Conservation (phyloP, 805 yeast genomes). For the Candida andamanensis region DNA sequence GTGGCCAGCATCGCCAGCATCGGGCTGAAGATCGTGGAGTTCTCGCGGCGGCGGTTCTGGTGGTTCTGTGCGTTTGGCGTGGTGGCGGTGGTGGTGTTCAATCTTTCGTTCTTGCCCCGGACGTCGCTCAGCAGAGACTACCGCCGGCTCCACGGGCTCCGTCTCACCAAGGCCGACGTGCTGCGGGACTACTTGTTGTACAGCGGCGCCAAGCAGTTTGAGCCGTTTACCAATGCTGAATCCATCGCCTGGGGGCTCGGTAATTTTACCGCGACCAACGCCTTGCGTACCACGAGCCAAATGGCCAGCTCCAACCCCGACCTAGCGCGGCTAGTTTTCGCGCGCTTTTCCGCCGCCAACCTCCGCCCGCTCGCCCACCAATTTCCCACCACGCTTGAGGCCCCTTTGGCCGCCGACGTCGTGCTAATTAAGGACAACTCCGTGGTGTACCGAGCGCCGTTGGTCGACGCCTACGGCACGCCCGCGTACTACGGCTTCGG, state of each 20-base stretch:
- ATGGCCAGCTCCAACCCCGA: conserved; percentile 22
- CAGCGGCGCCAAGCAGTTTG: conserved; percentile 21
- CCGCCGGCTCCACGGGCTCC: conserved; percentile 64
- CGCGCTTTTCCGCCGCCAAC: conserved; percentile 23
- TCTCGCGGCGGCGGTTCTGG: conserved; percentile 36
- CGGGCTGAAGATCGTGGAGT: conserved; percentile 12
- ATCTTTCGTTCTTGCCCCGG: conserved; percentile 73
- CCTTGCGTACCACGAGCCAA: conserved; percentile 16
- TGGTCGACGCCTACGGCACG: conserved; percentile 15
- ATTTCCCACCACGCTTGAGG: conserved; percentile 13
- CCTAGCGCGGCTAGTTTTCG: conserved; percentile 21
- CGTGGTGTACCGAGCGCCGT: conserved; percentile 20
- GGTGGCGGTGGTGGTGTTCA: conserved; percentile 48
- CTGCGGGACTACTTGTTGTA: conserved; percentile 52
- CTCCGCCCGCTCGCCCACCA: conserved; percentile 16
- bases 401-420: conserved; percentile 24
- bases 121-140: conserved; percentile 80
- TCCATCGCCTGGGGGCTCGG: conserved; percentile 22
- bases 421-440: conserved; percentile 18
- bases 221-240: conserved; percentile 18
- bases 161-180: conserved; percentile 62
- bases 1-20: conserved; percentile 1
- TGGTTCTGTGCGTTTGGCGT: conserved; percentile 46
- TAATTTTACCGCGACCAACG: conserved; percentile 23
- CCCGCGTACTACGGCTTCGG: conserved; percentile 29